Percentiles rank a stretch among this genome's conserved stretches.
These are phyloP conservation scores for Bipolaris oryzae DNA, from an alignment of 2,329 filamentous ascomycete species.

Conservation along the genomic window DNA sequence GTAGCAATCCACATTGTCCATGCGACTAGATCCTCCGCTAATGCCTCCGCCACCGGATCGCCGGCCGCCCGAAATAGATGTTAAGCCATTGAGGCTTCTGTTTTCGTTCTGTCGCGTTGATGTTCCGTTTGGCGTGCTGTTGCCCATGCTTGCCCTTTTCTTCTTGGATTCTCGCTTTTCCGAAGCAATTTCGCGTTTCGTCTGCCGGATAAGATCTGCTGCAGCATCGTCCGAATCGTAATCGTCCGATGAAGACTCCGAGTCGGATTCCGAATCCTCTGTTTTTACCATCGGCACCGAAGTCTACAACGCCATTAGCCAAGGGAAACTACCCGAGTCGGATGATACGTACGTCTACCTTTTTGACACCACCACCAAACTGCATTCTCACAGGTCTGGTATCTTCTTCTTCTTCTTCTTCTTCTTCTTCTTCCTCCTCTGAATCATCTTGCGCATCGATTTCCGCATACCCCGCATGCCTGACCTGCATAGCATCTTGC, in stretches of 20 bases:
- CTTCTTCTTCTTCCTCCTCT: conserved; percentile 42
- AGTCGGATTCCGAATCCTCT: conserved; percentile 34
- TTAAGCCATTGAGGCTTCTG: conserved; percentile 64
- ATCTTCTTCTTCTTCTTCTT: conserved; percentile 42
- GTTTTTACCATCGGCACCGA: conserved; percentile 25
- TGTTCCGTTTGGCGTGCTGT: conserved; percentile 57
- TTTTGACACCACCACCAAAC: conserved; percentile 58
- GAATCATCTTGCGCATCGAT: conserved; percentile 53
- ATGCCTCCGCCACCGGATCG: conserved; percentile 19
- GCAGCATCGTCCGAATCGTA: conserved; percentile 52
- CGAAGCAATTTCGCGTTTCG: conserved; percentile 53
- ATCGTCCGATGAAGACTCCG: conserved; percentile 44
- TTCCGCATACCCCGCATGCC: conserved; percentile 65
- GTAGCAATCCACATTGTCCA: conserved; percentile 60
- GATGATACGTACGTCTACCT: conserved; percentile 14
- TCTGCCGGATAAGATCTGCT: conserved; percentile 53
- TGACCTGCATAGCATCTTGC: conserved; percentile 55
- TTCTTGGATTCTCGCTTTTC: conserved; percentile 52
- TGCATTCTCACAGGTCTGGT: conserved; percentile 50
- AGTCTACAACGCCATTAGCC: conserved; percentile 29
- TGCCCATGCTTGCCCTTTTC: conserved; percentile 56
- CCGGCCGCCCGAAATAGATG: conserved; percentile 63
- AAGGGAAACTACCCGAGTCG: not conserved
- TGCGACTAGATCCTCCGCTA: conserved; percentile 17
- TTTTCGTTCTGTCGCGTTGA: conserved; percentile 69